Percentiles rank a stretch among this genome's conserved stretches.
phyloP scores from a whole-genome alignment of 768 basidiomycete genomes.

The Tylopilus rubrobrunneus region DNA sequence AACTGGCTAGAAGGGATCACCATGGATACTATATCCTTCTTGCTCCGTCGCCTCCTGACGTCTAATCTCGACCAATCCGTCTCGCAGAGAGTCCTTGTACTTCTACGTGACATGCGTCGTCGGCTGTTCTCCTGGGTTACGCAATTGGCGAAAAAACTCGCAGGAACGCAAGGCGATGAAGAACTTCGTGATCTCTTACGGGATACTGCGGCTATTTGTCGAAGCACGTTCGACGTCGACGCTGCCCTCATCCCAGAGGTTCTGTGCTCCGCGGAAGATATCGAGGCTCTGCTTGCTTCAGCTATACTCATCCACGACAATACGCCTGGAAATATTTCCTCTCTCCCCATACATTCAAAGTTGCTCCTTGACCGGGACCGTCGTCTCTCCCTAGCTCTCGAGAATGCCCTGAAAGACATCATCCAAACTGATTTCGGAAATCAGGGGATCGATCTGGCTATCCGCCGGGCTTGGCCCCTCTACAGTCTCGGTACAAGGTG shows the following conservation, averaged over 20 bases:
- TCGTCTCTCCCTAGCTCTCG: constrained; percentile 30
- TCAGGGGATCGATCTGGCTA: constrained; percentile 16
- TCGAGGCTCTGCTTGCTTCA: constrained; percentile 31
- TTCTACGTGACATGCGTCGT: constrained; percentile 31
- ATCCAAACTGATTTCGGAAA: neutral
- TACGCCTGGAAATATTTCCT: constrained; percentile 9
- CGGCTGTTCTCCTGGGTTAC: constrained; percentile 35
- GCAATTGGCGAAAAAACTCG: constrained; percentile 26
- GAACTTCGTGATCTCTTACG: constrained; percentile 8
- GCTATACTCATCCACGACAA: constrained; percentile 31
- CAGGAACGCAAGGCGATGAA: neutral
- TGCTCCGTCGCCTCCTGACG: constrained; percentile 35
- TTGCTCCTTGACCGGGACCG: constrained; percentile 28
- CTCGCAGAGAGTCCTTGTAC: constrained; percentile 12
- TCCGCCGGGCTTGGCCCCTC: constrained; percentile 26
- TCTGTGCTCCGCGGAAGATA: constrained; percentile 22
- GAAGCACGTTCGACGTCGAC: constrained; percentile 29
- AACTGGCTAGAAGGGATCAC: constrained; percentile 39
- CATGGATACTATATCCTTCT: constrained; percentile 29
- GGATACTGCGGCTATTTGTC: constrained; percentile 21
- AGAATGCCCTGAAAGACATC: constrained; percentile 13
- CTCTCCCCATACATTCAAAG: constrained; percentile 4
- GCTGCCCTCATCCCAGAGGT: neutral
- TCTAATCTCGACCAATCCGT: constrained; percentile 14
- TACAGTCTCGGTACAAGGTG: constrained; percentile 28